Base-by-base conservation (phyloP, 2,329 filamentous ascomycete genomes). In the Tolypocladium album region DNA sequence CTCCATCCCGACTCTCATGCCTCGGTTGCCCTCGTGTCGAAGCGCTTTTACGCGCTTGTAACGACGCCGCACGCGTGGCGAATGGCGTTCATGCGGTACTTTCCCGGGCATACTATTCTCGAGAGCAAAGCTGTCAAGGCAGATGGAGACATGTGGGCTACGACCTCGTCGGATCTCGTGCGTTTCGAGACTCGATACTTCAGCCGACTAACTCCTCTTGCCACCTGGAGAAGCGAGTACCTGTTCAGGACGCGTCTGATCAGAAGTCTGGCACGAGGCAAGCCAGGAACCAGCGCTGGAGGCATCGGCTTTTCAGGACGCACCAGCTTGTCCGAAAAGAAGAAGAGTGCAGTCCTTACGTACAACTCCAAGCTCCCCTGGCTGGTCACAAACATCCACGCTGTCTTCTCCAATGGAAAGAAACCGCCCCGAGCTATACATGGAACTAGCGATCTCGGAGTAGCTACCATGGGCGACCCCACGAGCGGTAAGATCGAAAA, bases 181-280 rank as follows among this genome's bases (percentile, higher is more conserved):
- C 83, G 84, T 36, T 88, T 88, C 1, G 89, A 94, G 69, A 83
- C 84, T 66, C 88, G 92, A 53, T 83, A 85, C 64, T 99, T 97
- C 69, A 85, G 89, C 20, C 86, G 92, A 52, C 80, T 99, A 59
- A 95, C 90, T 12, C 81, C 86, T 4, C 76, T 92, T 62, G 89
- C 92, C n/a, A 94, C 92, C 11, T 97, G 94, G 93, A 85, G 93
- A 66, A 97, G 90, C 73, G 94, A 99, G 73, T 99, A 97, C 69
- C 88, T 97, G 56, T 76, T 96, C 60, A 84, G 94, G 55, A 97
- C 92, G 2, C 84, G 90, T 55, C 82, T 97, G 58, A 77, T 97
- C 58, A 85, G 92, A 53, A 94, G 90, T 63, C 78, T 97, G 60
- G 83, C 82, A 55, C 86, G 90, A 61, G 94, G 93, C 57, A 96